Base-by-base conservation (phyloP, 208 protist species). In the Wallacemonas sp. region DNA sequence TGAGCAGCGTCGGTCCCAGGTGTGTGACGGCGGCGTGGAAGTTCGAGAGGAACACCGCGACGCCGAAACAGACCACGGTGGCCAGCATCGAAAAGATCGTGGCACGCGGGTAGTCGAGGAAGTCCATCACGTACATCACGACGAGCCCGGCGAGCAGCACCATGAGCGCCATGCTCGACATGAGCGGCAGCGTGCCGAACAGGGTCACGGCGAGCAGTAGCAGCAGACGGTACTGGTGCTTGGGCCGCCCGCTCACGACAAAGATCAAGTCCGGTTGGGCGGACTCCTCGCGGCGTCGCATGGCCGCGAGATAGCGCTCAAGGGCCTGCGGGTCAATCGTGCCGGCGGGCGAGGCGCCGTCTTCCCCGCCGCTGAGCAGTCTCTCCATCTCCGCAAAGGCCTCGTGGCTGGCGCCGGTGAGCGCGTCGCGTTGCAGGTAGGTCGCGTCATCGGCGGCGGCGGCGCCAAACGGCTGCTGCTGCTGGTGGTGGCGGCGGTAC, bases 51-150 rank as follows among this genome's bases (percentile, higher is more conserved):
- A 93, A 68, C n/a, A 94, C 73, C 25, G 89, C 52, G 31, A 67
- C 22, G 26, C 62, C 65, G 52, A 94, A 91, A 49, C 79, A 41
- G 26, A 38, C 57, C 0, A 74, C 74, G 11, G 87, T 83, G 44
- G 49, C 57, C 12, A 91, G 62, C 31, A 94, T 65, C 12, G 81
- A 64, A 18, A 83, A 42, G 10, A 96, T 61, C 25, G 82, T 83
- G 18, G 66, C 75, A 32, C 79, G 81, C 36, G 72, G 76, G 65
- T 87, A 89, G 49, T 74, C 83, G 11, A 92, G 78, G 74, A 85
- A 90, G 79, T 96, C 86, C 22, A 71, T 66, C n/a, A 89, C 73
- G 82, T 96, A 96, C 50, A 78, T 78, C 50, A 89, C 57, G 52
- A 88, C 70, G 18, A 77, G 74, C 7, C 88, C 80, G 25, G 72